Percentiles rank a stretch among this genome's conserved stretches.
Evolutionary conservation across 495 filamentous ascomycete species (phyloP).

Genomic region (Aspergillus kassunensis): DNA sequence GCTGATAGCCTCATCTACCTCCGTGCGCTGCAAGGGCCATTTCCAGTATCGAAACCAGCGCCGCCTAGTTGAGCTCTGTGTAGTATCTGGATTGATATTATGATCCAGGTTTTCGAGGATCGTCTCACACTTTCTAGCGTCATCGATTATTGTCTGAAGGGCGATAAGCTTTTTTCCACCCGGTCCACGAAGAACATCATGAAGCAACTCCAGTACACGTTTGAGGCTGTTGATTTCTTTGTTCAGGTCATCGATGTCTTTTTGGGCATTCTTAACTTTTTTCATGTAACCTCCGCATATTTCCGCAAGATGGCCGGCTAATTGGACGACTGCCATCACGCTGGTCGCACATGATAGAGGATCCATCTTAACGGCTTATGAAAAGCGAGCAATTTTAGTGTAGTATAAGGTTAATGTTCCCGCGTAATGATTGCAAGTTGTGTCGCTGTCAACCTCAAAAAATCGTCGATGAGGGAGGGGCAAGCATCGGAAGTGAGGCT

Average conservation of each 20-base stretch:
- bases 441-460: neutral
- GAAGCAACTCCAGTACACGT: conserved; percentile 12
- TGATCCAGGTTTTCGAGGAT: neutral
- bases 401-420: neutral
- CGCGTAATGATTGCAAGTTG: neutral
- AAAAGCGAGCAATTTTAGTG: neutral
- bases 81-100: neutral
- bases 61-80: neutral
- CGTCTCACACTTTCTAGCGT: neutral
- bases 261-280: conserved; percentile 26
- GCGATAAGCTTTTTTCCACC: neutral
- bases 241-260: conserved; percentile 30
- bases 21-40: neutral
- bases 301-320: conserved; percentile 23
- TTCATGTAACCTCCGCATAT: conserved; percentile 29
- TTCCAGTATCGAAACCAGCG: neutral
- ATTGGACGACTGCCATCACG: conserved; percentile 33
- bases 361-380: conserved; percentile 18
- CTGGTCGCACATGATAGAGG: conserved; percentile 27
- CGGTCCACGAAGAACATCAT: neutral
- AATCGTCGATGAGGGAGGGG: conserved; percentile 1
- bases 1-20: neutral
- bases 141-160: neutral
- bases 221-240: conserved; percentile 20
- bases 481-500: conserved; percentile 9